Conservation (phyloP, 176 grass and related monocot genomes). For the Carex kokanica region DNA sequence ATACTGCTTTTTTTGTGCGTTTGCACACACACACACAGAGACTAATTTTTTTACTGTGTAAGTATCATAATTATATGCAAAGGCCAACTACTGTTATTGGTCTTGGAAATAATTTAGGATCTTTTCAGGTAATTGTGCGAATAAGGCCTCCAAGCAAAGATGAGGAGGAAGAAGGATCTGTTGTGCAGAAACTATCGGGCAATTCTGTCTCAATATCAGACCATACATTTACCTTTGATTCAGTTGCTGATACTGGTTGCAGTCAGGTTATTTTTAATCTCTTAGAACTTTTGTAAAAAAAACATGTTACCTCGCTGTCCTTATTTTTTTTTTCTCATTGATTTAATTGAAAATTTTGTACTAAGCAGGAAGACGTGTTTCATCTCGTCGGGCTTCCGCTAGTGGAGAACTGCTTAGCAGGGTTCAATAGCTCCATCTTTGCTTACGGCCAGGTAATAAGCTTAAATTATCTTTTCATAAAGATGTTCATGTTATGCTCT, state of each 20-base stretch:
- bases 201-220: slow-evolving; percentile 64
- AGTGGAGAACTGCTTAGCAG: slow-evolving; percentile 88
- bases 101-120: neutral
- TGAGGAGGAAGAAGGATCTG: slow-evolving; percentile 43
- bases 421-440: slow-evolving; percentile 99
- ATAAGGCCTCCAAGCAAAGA: slow-evolving; percentile 58
- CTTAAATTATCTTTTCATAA: neutral
- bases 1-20: neutral
- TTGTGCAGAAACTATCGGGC: slow-evolving; percentile 46
- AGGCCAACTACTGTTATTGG: neutral
- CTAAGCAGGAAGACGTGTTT: slow-evolving; percentile 75
- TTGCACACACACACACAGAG: neutral
- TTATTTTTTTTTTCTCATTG: slow-evolving; percentile 24
- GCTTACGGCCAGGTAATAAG: slow-evolving; percentile 90
- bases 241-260: slow-evolving; percentile 54
- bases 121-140: slow-evolving; percentile 69
- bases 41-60: neutral
- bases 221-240: slow-evolving; percentile 83
- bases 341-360: slow-evolving; percentile 17
- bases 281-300: neutral
- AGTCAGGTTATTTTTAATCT: slow-evolving; percentile 47
- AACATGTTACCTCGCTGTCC: neutral
- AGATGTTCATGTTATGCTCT: neutral
- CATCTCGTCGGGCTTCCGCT: slow-evolving; percentile 74
- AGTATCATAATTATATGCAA: neutral